Conservation (phyloP, 768 basidiomycete species). For the Leccinum pellstonianum region DNA sequence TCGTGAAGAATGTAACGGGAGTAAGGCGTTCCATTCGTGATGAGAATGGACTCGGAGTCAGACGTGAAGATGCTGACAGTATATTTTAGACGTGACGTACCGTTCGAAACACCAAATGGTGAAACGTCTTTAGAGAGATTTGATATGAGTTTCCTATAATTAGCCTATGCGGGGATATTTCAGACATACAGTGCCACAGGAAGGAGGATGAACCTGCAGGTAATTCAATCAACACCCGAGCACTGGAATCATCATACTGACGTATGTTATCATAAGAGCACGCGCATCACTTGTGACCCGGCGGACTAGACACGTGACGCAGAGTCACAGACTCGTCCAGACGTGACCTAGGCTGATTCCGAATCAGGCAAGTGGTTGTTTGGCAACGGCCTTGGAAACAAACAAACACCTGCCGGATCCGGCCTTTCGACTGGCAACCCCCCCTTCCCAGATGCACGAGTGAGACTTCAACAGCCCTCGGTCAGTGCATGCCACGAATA, state of each 20-base stretch:
- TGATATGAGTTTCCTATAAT: constrained; percentile 1
- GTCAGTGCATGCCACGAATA: constrained; percentile 8
- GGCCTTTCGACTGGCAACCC: not conserved
- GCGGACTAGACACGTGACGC: not conserved
- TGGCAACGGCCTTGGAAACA: constrained; percentile 30
- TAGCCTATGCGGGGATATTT: constrained; percentile 1
- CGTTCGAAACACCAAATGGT: not conserved
- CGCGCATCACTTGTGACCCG: not conserved
- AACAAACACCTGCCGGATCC: constrained; percentile 26
- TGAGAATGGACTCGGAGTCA: constrained; percentile 5
- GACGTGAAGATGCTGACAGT: not conserved
- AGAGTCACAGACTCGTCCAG: not conserved
- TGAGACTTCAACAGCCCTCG: not conserved
- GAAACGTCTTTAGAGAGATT: not conserved
- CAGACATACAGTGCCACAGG: constrained; percentile 8
- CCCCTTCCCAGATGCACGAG: constrained; percentile 1
- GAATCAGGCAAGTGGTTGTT: constrained; percentile 19
- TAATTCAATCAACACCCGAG: not conserved
- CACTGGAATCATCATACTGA: not conserved
- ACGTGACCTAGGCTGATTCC: not conserved
- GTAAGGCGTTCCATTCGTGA: constrained; percentile 8
- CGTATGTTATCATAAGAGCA: not conserved
- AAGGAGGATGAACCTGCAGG: constrained; percentile 3
- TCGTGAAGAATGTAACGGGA: not conserved
- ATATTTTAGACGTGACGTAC: not conserved